Percentiles rank a stretch among this genome's conserved stretches.
Evolutionary conservation across 441 rosid species (phyloP).

Genomic region (Aleurites moluccanus): DNA sequence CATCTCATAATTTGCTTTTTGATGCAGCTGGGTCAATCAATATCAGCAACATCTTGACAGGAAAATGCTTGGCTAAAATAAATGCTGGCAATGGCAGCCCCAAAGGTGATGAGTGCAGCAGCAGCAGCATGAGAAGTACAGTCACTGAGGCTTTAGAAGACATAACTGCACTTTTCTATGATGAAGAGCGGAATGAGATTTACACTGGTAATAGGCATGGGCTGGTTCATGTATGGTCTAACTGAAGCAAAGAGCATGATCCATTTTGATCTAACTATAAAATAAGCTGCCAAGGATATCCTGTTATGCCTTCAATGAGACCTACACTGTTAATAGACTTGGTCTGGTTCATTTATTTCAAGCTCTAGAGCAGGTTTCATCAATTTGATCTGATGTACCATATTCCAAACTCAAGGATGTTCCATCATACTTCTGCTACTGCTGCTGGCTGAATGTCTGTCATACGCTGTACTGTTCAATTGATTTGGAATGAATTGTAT

Average conservation of each 20-base stretch:
- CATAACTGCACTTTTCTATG: constrained; percentile 89
- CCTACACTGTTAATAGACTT: constrained; percentile 70
- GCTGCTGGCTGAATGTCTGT: constrained; percentile 5
- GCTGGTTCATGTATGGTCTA: constrained; percentile 94
- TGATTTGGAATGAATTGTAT: constrained; percentile 15
- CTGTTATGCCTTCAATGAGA: constrained; percentile 43
- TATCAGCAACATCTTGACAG: constrained; percentile 89
- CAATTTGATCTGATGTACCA: not conserved
- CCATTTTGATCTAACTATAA: not conserved
- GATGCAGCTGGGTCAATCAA: constrained; percentile 90
- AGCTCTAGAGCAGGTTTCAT: constrained; percentile 14
- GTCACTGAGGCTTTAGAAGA: constrained; percentile 90
- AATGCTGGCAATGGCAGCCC: constrained; percentile 55
- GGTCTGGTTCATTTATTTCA: constrained; percentile 85
- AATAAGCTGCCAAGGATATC: not conserved
- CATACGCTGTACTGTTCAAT: constrained; percentile 5
- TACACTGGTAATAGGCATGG: constrained; percentile 90
- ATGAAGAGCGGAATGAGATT: constrained; percentile 94
- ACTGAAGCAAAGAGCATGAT: constrained; percentile 33
- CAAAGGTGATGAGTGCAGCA: constrained; percentile 41
- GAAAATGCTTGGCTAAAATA: constrained; percentile 93
- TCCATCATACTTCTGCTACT: not conserved
- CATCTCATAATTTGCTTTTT: constrained; percentile 17
- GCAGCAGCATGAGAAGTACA: constrained; percentile 59
- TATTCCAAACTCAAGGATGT: not conserved